Conservation (phyloP, 345 rosid species). For the Salix exigua region DNA sequence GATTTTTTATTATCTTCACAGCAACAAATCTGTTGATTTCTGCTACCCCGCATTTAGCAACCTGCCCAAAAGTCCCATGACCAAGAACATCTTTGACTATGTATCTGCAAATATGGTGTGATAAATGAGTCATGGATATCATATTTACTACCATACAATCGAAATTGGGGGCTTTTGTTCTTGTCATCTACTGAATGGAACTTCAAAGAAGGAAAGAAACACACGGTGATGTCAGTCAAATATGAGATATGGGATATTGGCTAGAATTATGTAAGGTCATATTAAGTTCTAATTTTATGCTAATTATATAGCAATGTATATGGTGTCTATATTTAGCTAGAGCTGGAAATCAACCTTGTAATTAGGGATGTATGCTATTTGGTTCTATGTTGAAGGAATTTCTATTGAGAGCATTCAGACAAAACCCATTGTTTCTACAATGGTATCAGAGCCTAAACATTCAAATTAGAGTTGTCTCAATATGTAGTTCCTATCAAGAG, state of each 20-base stretch:
- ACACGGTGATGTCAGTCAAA: neutral
- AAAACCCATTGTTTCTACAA: too few species aligned
- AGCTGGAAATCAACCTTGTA: neutral
- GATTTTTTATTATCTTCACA: constrained; percentile 93
- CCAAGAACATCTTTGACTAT: constrained; percentile 98
- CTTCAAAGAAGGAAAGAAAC: neutral
- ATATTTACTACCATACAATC: neutral
- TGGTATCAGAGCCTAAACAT: too few species aligned
- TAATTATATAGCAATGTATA: neutral
- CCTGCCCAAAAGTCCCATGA: constrained; percentile 99
- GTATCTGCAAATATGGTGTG: constrained; percentile 51
- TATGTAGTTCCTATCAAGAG: too few species aligned
- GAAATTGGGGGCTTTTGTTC: neutral
- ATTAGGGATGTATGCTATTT: too few species aligned
- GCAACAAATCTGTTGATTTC: constrained; percentile 73
- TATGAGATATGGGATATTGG: neutral
- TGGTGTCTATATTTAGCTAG: neutral
- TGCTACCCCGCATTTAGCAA: constrained; percentile 93
- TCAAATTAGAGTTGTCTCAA: too few species aligned
- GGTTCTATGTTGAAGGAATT: too few species aligned
- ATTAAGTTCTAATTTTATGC: neutral
- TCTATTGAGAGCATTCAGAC: too few species aligned
- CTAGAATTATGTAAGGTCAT: neutral
- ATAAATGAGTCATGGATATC: neutral
- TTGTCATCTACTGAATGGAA: neutral